phyloP scores from a whole-genome alignment of 208 protist species.

The Spironucleus salmonicida region DNA sequence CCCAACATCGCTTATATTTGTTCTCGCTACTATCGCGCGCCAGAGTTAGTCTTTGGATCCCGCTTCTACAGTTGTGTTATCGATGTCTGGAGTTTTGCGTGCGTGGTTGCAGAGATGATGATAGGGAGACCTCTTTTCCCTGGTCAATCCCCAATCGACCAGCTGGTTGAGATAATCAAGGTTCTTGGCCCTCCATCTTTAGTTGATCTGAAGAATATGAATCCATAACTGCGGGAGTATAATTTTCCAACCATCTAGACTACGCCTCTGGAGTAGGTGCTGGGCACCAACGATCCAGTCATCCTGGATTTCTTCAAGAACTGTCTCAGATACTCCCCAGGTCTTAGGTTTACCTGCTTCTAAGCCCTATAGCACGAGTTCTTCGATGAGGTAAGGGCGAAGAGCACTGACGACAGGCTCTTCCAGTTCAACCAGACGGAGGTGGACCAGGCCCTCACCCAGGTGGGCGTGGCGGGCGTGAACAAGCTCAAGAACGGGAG shows the following conservation, averaged over 20 bases:
- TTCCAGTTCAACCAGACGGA: not conserved
- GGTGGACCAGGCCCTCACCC: too few relatives aligned
- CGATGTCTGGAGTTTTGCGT: slow-evolving; percentile 51
- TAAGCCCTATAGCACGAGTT: slow-evolving; percentile 20
- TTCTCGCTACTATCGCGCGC: slow-evolving; percentile 49
- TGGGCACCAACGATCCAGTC: not conserved
- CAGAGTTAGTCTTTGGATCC: slow-evolving; percentile 52
- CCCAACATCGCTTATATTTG: slow-evolving; percentile 44
- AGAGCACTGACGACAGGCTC: not conserved
- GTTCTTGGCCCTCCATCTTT: slow-evolving; percentile 45
- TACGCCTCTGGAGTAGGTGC: slow-evolving; percentile 69
- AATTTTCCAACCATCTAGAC: slow-evolving; percentile 74
- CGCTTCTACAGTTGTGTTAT: slow-evolving; percentile 41
- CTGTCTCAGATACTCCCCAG: slow-evolving; percentile 29
- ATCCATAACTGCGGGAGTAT: slow-evolving; percentile 60
- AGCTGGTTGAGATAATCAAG: slow-evolving; percentile 48
- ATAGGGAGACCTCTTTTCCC: slow-evolving; percentile 43
- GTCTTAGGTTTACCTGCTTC: slow-evolving; percentile 1
- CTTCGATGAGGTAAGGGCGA: slow-evolving; percentile 26
- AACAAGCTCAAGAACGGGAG: too few relatives aligned
- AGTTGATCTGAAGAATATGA: slow-evolving; percentile 70
- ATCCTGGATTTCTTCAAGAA: slow-evolving; percentile 24
- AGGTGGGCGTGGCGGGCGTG: too few relatives aligned
- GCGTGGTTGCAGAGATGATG: slow-evolving; percentile 50
- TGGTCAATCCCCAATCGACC: slow-evolving; percentile 41